Base-by-base conservation (phyloP, 2,329 filamentous ascomycete genomes). In the Pseudogymnoascus sp. region DNA sequence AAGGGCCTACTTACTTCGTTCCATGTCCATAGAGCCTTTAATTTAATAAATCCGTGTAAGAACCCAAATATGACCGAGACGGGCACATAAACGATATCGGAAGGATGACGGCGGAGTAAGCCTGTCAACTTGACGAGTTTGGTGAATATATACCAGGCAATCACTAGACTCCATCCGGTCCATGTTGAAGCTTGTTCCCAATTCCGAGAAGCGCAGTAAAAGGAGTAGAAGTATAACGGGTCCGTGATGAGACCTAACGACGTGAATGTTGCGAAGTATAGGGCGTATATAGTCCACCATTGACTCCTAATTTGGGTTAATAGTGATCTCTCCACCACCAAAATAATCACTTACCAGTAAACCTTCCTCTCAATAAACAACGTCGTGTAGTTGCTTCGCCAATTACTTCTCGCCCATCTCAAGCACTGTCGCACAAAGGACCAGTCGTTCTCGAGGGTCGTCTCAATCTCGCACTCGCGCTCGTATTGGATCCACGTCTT, bases 401-500 rank as follows among this genome's bases (percentile, higher is more conserved):
- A 97, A 77, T 97, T 97, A 80, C 92, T 97, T 71, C 93, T 87
- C 45, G 94, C 92, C 93, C 93, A 97, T 58, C 93, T 85, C 55
- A 93, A 85, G 76, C 93, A 97, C 76, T 97, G 93, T 73, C 91
- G 93, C 66, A 97, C 79, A 72, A 96, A 97, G 72, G 92, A 95
- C 63, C 83, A 80, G 72, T 92, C 89, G 73, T 93, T 90, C 75
- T 97, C 93, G 41, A 97, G 81, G 2, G 92, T 97, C 26, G 93
- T 97, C 78, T 94, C 87, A 65, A 97, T 88, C 76, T 95, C 90
- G 70, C 91, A 95, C 72, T 95, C 91, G 58, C 83, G 85, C 74
- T 96, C 88, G 77, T 96, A 96, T 78, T 97, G 93, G 75, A 97
- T 90, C 81, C 90, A 93, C 21, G 92, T 97, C 78, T 95, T 91